Base-by-base conservation (phyloP, 108 stramenopile genomes). In the Mediolabrus comicus region DNA sequence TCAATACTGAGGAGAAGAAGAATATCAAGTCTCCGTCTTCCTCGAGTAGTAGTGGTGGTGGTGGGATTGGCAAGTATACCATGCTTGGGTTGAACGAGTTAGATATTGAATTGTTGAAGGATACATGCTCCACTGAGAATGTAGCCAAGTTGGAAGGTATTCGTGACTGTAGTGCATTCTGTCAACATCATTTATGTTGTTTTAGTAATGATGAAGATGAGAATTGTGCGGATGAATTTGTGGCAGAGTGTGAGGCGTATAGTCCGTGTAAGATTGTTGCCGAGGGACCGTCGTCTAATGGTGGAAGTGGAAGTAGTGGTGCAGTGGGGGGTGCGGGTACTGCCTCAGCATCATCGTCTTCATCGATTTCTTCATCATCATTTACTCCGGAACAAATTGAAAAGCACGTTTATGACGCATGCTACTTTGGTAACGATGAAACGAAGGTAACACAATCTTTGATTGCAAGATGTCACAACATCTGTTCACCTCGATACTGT, bases 171-270 rank as follows among this genome's bases (percentile, higher is more conserved):
- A 74, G 58, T 52, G 72, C 72, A 3, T 74, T 74, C 52, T 74
- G 72, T 53, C 54, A 65, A 29, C 72, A 74, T 65, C 72, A 66
- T 64, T 59, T 74, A 12, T 74, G 72, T 59, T 74, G 72, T 65
- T 74, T 74, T 53, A 65, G 34, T 52, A 41, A 27, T 17, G 32
- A 63, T 14, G 49, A 33, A 6, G 35, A 33, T 16, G 72, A 55
- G 36, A 71, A 17, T 39, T 61, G 60, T 25, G 4, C 22, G 24
- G 19, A 13, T 29, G 46, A 57, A 10, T 25, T 59, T 35, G 33
- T 28, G 35, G 57, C n/a, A 39, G 64, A 65, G 33, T 74, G 72
- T 43, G 55, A 65, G 56, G 64, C 63, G 25, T 74, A 74, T 53
- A 46, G 26, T 1, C 16, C 32, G 27, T 74, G 72, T 36, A 58